Evolutionary conservation across 2,329 filamentous ascomycete genomes (phyloP).

Genomic region (Sclerotinia nivalis): DNA sequence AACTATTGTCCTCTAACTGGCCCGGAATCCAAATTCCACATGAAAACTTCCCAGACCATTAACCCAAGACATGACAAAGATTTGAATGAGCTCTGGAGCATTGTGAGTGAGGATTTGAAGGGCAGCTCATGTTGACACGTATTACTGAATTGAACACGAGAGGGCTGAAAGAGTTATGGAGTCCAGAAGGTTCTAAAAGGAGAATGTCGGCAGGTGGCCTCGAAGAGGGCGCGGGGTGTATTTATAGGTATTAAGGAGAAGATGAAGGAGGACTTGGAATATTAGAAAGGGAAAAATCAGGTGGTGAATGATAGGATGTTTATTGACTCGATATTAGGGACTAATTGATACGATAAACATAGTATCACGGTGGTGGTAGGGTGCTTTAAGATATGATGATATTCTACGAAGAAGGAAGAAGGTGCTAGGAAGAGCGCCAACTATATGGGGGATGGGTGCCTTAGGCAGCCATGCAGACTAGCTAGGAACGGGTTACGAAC

Average conservation of each 20-base stretch:
- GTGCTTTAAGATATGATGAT: no score
- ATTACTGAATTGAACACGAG: not conserved
- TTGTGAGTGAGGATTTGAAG: not conserved
- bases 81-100: not conserved
- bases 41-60: no score
- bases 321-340: not conserved
- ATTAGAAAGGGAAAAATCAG: not conserved
- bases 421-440: no score
- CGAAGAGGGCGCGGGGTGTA: not conserved
- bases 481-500: no score
- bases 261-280: not conserved
- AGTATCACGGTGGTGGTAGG: no score
- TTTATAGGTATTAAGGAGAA: not conserved
- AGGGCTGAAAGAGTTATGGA: not conserved
- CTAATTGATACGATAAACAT: not conserved
- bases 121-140: not conserved
- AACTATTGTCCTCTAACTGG: no score
- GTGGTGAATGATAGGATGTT: no score
- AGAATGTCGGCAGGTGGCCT: not conserved
- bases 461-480: no score
- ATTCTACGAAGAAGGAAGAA: no score
- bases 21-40: no score
- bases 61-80: not conserved
- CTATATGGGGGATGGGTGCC: no score
- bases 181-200: not conserved